Conservation (phyloP, 768 basidiomycete species). For the Mycena rosella region DNA sequence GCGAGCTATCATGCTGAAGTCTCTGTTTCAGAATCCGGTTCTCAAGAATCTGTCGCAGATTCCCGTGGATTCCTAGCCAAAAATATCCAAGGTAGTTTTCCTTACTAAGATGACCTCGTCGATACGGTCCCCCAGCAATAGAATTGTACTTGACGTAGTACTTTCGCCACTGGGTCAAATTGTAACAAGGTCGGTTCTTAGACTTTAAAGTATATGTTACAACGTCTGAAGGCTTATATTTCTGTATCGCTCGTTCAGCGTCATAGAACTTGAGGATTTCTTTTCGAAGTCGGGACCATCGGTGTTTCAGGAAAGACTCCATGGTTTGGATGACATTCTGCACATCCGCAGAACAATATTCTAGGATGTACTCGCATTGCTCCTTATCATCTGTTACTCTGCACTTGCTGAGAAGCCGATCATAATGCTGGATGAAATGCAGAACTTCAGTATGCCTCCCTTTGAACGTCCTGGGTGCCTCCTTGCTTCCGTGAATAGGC, state of each 20-base stretch:
- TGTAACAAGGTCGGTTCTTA: neutral
- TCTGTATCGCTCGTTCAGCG: slow-evolving; percentile 4
- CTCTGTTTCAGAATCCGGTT: neutral
- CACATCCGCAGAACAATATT: too few species aligned
- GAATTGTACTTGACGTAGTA: neutral
- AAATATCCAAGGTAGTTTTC: slow-evolving; percentile 7
- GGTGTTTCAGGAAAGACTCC: too few species aligned
- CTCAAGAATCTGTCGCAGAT: too few species aligned
- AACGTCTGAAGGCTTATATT: neutral
- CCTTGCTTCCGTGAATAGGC: too few species aligned
- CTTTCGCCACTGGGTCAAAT: slow-evolving; percentile 11
- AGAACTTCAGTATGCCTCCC: too few species aligned
- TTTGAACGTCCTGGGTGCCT: too few species aligned
- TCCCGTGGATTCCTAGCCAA: slow-evolving; percentile 7
- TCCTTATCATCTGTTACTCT: too few species aligned
- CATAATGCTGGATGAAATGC: too few species aligned
- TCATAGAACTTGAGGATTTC: slow-evolving; percentile 4
- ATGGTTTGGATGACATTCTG: too few species aligned
- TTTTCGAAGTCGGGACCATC: neutral
- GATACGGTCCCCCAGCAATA: slow-evolving; percentile 8
- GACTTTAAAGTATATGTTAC: neutral
- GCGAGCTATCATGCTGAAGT: too few species aligned
- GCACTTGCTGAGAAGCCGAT: too few species aligned
- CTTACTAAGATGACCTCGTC: neutral
- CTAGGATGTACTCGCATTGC: too few species aligned